phyloP scores from a whole-genome alignment of 352 stramenopile genomes.

The Lagenidium giganteum region DNA sequence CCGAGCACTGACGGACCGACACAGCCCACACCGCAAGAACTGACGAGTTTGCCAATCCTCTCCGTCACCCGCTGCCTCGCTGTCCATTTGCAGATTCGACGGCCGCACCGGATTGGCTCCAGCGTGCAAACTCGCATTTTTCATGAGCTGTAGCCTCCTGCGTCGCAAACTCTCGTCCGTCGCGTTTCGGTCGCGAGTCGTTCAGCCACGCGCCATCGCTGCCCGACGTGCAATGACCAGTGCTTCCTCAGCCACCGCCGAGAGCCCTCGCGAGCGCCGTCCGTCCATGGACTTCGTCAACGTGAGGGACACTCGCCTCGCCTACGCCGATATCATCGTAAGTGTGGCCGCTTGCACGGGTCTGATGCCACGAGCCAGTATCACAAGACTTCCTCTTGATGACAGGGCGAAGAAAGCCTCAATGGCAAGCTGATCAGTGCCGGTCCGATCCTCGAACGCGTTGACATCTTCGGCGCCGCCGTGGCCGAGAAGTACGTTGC shows the following conservation, averaged over 20 bases:
- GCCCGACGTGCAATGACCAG: background rate
- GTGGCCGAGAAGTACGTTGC: slow-evolving; percentile 61
- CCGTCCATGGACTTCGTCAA: slow-evolving; percentile 29
- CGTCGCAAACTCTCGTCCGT: too few species aligned
- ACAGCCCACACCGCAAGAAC: too few species aligned
- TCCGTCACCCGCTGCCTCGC: too few species aligned
- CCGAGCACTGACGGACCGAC: too few species aligned
- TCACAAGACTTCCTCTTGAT: background rate
- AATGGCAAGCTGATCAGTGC: slow-evolving; percentile 45
- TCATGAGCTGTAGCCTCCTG: too few species aligned
- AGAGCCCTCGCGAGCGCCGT: slow-evolving; percentile 25
- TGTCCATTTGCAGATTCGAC: too few species aligned
- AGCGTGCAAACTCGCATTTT: too few species aligned
- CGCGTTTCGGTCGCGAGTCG: too few species aligned
- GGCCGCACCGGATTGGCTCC: too few species aligned
- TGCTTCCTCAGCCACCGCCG: too few species aligned
- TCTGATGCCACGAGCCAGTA: background rate
- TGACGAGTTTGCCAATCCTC: too few species aligned
- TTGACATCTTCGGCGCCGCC: slow-evolving; percentile 61
- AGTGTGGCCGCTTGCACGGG: slow-evolving; percentile 1
- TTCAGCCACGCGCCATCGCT: too few species aligned
- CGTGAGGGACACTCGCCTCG: slow-evolving; percentile 41
- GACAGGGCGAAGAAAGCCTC: slow-evolving; percentile 44
- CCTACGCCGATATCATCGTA: slow-evolving; percentile 63
- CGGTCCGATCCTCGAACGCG: slow-evolving; percentile 36